Conservation (phyloP, 805 yeast species). For the Metschnikowia drakensbergensis region DNA sequence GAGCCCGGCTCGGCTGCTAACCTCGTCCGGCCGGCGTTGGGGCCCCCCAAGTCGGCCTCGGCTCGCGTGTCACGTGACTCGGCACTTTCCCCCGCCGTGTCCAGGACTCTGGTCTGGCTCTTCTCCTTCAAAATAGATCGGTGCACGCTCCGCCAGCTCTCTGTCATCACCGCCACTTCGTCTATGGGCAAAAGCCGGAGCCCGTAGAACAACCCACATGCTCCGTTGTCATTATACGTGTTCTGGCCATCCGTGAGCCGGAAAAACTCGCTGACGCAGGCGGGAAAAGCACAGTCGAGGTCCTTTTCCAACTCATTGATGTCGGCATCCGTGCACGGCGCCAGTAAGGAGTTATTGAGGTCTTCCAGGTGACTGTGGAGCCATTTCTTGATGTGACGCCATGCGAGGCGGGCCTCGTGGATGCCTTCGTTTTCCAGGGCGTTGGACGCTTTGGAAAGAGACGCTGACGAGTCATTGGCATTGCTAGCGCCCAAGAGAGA, state of each 20-base stretch:
- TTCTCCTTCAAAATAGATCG: conserved; percentile 24
- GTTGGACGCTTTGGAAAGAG: conserved; percentile 10
- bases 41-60: background rate
- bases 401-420: conserved; percentile 70
- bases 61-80: background rate
- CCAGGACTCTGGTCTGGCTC: no score
- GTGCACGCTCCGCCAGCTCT: conserved; percentile 78
- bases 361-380: conserved; percentile 75
- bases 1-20: background rate
- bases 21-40: background rate
- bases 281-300: conserved; percentile 67
- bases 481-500: conserved; percentile 29
- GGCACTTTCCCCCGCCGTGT: background rate
- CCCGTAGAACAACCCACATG: conserved; percentile 73
- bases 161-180: conserved; percentile 73
- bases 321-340: conserved; percentile 77
- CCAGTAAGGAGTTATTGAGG: conserved; percentile 69
- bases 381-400: conserved; percentile 91
- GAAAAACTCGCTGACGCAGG: conserved; percentile 75
- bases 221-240: conserved; percentile 61
- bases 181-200: conserved; percentile 76
- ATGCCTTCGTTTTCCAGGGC: conserved; percentile 57
- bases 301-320: conserved; percentile 81
- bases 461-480: conserved; percentile 22
- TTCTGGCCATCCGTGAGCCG: conserved; percentile 87